Base-by-base conservation (phyloP, 768 basidiomycete species). In the Dacryopinax spathularia region DNA sequence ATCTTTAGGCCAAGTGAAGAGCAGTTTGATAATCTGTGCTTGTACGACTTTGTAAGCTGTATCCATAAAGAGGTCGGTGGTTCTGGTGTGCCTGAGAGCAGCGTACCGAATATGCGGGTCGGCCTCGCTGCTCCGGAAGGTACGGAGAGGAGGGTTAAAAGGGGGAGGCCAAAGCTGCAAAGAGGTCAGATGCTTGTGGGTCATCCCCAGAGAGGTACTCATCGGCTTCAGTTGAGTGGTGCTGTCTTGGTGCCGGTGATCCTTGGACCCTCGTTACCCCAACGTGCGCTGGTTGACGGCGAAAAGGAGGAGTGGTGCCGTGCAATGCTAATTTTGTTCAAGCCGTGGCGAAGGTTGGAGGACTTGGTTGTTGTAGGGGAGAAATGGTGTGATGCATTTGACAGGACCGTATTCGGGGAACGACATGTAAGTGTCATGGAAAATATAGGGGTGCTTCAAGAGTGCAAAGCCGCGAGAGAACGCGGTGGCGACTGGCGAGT, bases 281-380 rank as follows among this genome's bases (percentile, higher is more conserved):
- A 74, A 0, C 48, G 71, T 2, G 74, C 78, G 63, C 16, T 34
- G 3, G 25, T 60, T 5, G 63, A 69, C 5, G 5, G 59, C 0
- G 39, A 41, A 18, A 63, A 66, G 7, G 66, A 62, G 0, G 61
- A 64, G 7, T 77, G 77, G 63, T 73, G 71, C 61, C 65, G 73
- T 0, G 60, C 76, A 1, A 79, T 79, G 77, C 64, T 80, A 2
- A 72, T 77, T 20, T 68, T 79, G 0, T 79, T 79, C 66, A 77
- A 78, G 65, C 79, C 78, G 0, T 79, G 78, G 79, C 31, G 70
- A 0, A 33, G 60, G 43, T 41, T 66, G 0, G n/a, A 4, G 7
- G 73, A 79, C 44, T 66, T 79, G 7, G 35, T 66, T 20, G 2
- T 1, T 9, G 0, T 1, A 1, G 48, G 33, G 10, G 62, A 71